Evolutionary conservation across 768 basidiomycete species (phyloP).

Genomic region (Cantharellus cinnabarinus): DNA sequence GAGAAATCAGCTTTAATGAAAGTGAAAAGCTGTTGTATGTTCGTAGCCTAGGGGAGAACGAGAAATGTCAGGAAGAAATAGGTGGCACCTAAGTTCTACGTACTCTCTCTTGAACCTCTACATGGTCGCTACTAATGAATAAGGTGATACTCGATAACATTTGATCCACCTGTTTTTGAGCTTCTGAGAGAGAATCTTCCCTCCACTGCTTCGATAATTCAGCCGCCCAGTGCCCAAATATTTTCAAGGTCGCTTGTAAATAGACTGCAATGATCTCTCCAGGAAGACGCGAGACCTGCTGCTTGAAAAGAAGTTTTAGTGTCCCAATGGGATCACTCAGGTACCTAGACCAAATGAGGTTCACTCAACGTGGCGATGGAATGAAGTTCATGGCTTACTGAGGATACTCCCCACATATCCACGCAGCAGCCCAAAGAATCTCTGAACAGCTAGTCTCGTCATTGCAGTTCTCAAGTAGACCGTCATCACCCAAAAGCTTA

Average conservation of each 20-base stretch:
- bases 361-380: neutral
- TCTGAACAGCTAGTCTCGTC: constrained; percentile 63
- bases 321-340: constrained; percentile 60
- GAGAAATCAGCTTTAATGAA: constrained; percentile 56
- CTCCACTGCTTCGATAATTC: constrained; percentile 62
- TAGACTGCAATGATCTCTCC: constrained; percentile 57
- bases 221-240: constrained; percentile 72
- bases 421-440: constrained; percentile 83
- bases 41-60: constrained; percentile 43
- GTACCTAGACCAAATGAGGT: constrained; percentile 28
- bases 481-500: constrained; percentile 59
- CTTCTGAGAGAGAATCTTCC: constrained; percentile 20
- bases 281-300: constrained; percentile 29
- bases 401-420: constrained; percentile 92
- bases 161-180: constrained; percentile 41
- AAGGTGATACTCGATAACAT: constrained; percentile 36
- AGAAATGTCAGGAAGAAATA: neutral
- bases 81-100: constrained; percentile 13
- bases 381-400: constrained; percentile 30
- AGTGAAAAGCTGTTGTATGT: constrained; percentile 49
- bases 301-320: constrained; percentile 45
- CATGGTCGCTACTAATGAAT: constrained; percentile 41
- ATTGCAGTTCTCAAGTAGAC: constrained; percentile 41
- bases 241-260: constrained; percentile 64
- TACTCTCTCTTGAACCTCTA: constrained; percentile 87